Conservation (phyloP, 1,284 basidiomycete genomes). For the Malassezia brasiliensis region DNA sequence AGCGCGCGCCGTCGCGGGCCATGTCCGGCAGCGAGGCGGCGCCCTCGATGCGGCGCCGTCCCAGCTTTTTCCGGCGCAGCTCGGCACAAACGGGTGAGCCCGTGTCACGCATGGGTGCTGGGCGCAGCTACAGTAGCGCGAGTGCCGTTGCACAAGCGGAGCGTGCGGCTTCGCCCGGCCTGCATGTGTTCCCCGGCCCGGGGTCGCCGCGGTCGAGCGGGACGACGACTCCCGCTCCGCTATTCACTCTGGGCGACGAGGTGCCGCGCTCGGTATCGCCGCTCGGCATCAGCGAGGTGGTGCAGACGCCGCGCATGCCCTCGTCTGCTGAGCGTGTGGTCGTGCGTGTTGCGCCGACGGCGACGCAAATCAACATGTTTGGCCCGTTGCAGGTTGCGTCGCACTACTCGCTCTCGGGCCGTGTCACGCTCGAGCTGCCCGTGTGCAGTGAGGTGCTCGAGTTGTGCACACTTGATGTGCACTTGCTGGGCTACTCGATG, state of each 20-base stretch:
- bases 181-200: neutral
- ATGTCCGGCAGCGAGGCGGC: neutral
- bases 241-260: neutral
- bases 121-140: too few species aligned
- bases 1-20: neutral
- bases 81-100: neutral
- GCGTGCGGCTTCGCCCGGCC: neutral
- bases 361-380: conserved; percentile 41
- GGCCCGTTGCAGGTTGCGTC: conserved; percentile 43
- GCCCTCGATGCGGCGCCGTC: neutral
- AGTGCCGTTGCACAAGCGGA: neutral
- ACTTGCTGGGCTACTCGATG: conserved; percentile 37
- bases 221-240: neutral
- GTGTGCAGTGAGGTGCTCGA: conserved; percentile 12
- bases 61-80: neutral
- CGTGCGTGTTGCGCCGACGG: conserved; percentile 26
- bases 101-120: too few species aligned
- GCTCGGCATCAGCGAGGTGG: neutral
- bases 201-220: neutral
- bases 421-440: conserved; percentile 14
- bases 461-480: conserved; percentile 26
- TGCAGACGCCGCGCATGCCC: neutral
- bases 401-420: conserved; percentile 45
- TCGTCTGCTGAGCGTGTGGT: neutral
- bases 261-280: neutral